These are phyloP conservation scores for Selenicereus undatus DNA, from an alignment of 148 eudicot genomes.

Conservation along the genomic window DNA sequence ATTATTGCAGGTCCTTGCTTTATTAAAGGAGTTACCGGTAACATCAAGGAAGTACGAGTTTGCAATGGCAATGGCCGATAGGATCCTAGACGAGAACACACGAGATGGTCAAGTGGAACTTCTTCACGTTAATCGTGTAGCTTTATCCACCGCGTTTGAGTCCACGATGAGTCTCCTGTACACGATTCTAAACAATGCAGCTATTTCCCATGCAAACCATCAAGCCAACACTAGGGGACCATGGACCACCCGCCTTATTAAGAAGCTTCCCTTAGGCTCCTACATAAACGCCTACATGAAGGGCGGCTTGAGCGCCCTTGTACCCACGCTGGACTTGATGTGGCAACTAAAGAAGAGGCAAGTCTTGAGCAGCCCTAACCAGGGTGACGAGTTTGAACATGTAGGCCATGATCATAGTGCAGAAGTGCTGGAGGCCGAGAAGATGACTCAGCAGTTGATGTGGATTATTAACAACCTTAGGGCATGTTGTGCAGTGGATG, in stretches of 20 bases:
- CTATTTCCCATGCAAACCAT: not conserved
- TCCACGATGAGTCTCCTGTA: not conserved
- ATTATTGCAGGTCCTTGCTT: constrained; percentile 1
- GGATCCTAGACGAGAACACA: constrained; percentile 17
- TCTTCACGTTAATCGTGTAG: constrained; percentile 5
- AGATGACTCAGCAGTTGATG: constrained; percentile 15
- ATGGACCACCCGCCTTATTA: constrained; percentile 4
- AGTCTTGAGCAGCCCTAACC: not conserved
- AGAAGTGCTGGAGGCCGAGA: constrained; percentile 18
- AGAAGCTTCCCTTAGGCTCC: constrained; percentile 18
- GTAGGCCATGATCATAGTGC: constrained; percentile 3
- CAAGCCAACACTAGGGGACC: not conserved
- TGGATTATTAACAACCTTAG: constrained; percentile 22
- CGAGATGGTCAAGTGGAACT: not conserved
- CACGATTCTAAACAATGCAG: not conserved
- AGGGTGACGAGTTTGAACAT: not conserved
- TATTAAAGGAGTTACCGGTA: constrained; percentile 17
- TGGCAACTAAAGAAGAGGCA: constrained; percentile 8
- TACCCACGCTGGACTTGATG: constrained; percentile 7
- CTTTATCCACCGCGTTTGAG: constrained; percentile 13
- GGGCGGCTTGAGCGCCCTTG: constrained; percentile 14
- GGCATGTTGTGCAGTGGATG: constrained; percentile 8
- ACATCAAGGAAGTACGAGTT: constrained; percentile 21
- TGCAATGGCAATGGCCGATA: constrained; percentile 23
- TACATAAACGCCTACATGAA: constrained; percentile 22